Base-by-base conservation (phyloP, 2,329 filamentous ascomycete species). In the Fusarium liriodendri region DNA sequence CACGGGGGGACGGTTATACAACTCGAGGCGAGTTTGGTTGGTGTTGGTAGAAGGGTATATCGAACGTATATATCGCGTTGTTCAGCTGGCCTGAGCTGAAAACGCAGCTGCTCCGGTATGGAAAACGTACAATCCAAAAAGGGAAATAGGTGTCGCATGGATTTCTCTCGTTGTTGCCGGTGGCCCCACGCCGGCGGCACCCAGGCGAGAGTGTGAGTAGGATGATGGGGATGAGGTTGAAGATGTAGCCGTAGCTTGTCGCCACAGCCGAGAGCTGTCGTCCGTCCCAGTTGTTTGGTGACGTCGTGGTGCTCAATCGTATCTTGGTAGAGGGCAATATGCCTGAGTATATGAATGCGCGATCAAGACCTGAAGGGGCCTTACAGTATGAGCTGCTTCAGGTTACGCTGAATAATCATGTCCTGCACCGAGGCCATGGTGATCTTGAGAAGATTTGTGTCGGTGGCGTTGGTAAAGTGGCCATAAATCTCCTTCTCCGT, bases 351-450 rank as follows among this genome's bases (percentile, higher is more conserved):
- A 45, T 25, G 42, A 64, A 62, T 50, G 63, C 40, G 32, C 58
- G 27, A 13, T 54, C 25, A 54, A 47, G 35, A 37, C 45, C 10
- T 27, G 32, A 13, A 25, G 27, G 63, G 71, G 70, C 55, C 66
- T 78, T 78, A 82, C 72, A 83, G 73, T 71, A 95, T 94, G 79
- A 95, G 86, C 83, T 93, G 92, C 84, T 94, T 94, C 65, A 95
- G 87, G 81, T 95, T 95, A 81, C 92, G 92, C 83, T 95, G 93
- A 79, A 95, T 94, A 78, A 95, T 94, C 91, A 95, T 96, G 82
- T 96, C 94, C 83, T 96, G 93, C 64, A 96, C 94, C 13, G 93
- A 94, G 73, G 90, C 89, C 94, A 96, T 96, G 42, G 94, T 96
- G 73, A 95, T 94, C 85, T 95, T 95, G 75, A 96, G 87, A 72